A percentile compares a stretch with the other conserved stretches of the same genome.
Evolutionary conservation across 495 filamentous ascomycete genomes (phyloP).

Genomic region (Neurospora sp.): DNA sequence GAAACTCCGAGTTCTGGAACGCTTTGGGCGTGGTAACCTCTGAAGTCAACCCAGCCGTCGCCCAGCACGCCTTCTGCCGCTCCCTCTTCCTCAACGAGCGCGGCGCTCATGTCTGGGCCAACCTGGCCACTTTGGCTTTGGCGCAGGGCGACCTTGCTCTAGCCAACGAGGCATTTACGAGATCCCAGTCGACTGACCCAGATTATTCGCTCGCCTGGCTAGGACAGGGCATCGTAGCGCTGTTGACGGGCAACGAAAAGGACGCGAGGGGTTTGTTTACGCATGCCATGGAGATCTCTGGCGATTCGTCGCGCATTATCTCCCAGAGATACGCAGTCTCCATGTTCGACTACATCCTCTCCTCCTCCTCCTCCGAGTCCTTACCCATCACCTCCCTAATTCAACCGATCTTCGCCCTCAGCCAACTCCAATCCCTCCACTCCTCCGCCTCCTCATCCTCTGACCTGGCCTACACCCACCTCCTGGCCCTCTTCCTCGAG

Average conservation of each 20-base stretch:
- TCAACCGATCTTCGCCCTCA: constrained; percentile 75
- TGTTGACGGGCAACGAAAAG: constrained; percentile 55
- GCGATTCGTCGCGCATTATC: constrained; percentile 56
- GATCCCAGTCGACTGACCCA: constrained; percentile 86
- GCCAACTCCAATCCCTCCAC: constrained; percentile 61
- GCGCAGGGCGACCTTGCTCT: constrained; percentile 72
- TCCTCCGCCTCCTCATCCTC: constrained; percentile 25
- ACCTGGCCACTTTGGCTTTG: constrained; percentile 77
- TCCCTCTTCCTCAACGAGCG: constrained; percentile 86
- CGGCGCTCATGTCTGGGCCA: constrained; percentile 78
- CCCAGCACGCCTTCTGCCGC: constrained; percentile 91
- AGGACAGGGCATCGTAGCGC: constrained; percentile 79
- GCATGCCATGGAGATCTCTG: constrained; percentile 91
- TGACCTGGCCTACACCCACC: constrained; percentile 62
- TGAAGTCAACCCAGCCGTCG: constrained; percentile 70
- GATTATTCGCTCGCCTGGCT: constrained; percentile 90
- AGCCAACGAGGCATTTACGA: constrained; percentile 79
- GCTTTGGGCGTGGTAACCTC: constrained; percentile 85
- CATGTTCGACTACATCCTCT: constrained; percentile 65
- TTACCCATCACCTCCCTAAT: constrained; percentile 49
- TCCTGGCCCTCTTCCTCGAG: constrained; percentile 72
- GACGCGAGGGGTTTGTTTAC: constrained; percentile 80
- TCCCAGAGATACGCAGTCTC: constrained; percentile 69
- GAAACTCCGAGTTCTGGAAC: constrained; percentile 97
- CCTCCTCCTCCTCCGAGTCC: constrained; percentile 36